Evolutionary conservation across 305 asterid species (phyloP).

Genomic region (Ajuga reptans): DNA sequence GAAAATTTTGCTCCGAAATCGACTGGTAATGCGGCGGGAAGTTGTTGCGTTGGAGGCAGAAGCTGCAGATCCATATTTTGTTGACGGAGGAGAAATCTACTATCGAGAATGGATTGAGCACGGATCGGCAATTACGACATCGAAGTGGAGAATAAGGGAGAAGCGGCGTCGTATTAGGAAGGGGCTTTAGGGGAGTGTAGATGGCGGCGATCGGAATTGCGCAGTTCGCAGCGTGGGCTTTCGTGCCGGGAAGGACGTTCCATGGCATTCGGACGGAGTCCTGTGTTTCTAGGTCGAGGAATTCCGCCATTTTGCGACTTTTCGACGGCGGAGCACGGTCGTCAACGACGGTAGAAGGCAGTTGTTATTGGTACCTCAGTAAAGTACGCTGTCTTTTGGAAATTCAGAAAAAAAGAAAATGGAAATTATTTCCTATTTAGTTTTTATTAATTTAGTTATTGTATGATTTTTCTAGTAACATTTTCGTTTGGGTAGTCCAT

Average conservation of each 20-base stretch:
- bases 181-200: constrained; percentile 66
- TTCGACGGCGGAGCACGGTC: constrained; percentile 13
- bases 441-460: too few relatives aligned
- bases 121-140: constrained; percentile 92
- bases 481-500: too few relatives aligned
- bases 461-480: too few relatives aligned
- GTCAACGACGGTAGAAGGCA: constrained; percentile 30
- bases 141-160: constrained; percentile 82
- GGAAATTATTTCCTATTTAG: neutral
- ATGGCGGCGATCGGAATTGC: constrained; percentile 51
- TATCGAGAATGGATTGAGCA: constrained; percentile 77
- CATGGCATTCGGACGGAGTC: constrained; percentile 55
- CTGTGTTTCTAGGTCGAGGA: constrained; percentile 39
- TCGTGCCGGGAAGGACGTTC: constrained; percentile 61
- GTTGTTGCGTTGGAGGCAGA: constrained; percentile 77
- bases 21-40: constrained; percentile 87
- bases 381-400: neutral
- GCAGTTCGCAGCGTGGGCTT: constrained; percentile 51
- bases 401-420: neutral
- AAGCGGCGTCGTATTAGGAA: constrained; percentile 55
- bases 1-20: constrained; percentile 69
- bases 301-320: constrained; percentile 36
- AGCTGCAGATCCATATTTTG: constrained; percentile 95
- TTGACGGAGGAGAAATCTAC: constrained; percentile 74
- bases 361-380: constrained; percentile 8